phyloP scores from a whole-genome alignment of 495 filamentous ascomycete genomes.

The Cercophora samala region DNA sequence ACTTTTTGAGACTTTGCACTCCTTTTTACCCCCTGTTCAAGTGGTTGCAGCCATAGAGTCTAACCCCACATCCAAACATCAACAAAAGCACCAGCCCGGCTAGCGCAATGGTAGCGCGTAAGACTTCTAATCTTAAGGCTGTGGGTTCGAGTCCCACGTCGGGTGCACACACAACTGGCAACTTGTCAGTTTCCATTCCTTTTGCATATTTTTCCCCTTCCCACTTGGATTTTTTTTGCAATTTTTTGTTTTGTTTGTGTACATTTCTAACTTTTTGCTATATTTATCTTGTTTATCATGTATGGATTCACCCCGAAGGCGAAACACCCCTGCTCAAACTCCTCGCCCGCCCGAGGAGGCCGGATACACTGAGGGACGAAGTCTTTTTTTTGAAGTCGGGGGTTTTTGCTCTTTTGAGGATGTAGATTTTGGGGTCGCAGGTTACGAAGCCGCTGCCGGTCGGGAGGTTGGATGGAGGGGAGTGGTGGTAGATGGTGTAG shows the following conservation, averaged over 20 bases:
- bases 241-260: background rate
- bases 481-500: constrained; percentile 13
- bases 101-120: constrained; percentile 13
- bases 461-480: background rate
- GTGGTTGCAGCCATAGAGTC: background rate
- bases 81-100: background rate
- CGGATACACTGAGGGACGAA: background rate
- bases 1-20: background rate
- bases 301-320: background rate
- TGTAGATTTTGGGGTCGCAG: constrained; percentile 18
- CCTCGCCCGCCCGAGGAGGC: background rate
- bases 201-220: background rate
- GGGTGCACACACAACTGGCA: background rate
- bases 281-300: too few relatives aligned
- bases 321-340: background rate
- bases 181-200: background rate
- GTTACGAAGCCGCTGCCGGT: constrained; percentile 17
- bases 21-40: background rate
- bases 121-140: constrained; percentile 13
- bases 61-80: background rate
- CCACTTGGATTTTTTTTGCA: background rate
- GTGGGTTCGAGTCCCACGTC: constrained; percentile 12
- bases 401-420: constrained; percentile 12
- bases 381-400: background rate
- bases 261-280: background rate